These are phyloP conservation scores for Diaporthe longicolla DNA, from an alignment of 2,329 filamentous ascomycete genomes.

Conservation along the genomic window DNA sequence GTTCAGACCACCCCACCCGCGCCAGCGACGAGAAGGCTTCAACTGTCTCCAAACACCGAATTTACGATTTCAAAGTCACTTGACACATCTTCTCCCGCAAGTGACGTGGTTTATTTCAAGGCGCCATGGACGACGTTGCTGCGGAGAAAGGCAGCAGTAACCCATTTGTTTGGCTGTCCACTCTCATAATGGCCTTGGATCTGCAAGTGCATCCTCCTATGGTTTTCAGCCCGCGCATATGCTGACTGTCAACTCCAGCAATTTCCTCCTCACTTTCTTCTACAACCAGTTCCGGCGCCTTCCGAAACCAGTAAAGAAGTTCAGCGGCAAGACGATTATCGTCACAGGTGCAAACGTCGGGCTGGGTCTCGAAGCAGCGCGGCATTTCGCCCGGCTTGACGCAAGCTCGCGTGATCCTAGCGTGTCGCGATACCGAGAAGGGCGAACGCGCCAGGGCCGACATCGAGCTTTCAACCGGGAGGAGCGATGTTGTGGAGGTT, in stretches of 20 bases:
- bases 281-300: slow-evolving; percentile 39
- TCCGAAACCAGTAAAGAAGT: slow-evolving; percentile 31
- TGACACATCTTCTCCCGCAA: not conserved
- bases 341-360: slow-evolving; percentile 59
- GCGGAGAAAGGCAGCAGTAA: slow-evolving; percentile 5
- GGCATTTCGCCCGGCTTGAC: slow-evolving; percentile 54
- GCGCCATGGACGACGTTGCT: slow-evolving; percentile 25
- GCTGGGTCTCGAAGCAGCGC: slow-evolving; percentile 56
- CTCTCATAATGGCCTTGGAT: slow-evolving; percentile 36
- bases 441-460: slow-evolving; percentile 56
- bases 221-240: not conserved
- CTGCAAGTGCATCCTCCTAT: slow-evolving; percentile 11
- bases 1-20: slow-evolving; percentile 3
- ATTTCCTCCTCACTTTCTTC: slow-evolving; percentile 38
- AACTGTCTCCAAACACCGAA: not conserved
- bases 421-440: slow-evolving; percentile 53
- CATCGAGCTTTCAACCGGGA: slow-evolving; percentile 51
- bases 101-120: not conserved
- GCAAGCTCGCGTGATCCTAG: slow-evolving; percentile 56
- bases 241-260: slow-evolving; percentile 1
- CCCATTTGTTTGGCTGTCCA: slow-evolving; percentile 33
- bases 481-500: slow-evolving; percentile 56
- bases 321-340: slow-evolving; percentile 50
- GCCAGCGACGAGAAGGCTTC: not conserved
- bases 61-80: not conserved